Conservation (phyloP, 139 green algal genomes). For the Edaphochlamys debaryana region DNA sequence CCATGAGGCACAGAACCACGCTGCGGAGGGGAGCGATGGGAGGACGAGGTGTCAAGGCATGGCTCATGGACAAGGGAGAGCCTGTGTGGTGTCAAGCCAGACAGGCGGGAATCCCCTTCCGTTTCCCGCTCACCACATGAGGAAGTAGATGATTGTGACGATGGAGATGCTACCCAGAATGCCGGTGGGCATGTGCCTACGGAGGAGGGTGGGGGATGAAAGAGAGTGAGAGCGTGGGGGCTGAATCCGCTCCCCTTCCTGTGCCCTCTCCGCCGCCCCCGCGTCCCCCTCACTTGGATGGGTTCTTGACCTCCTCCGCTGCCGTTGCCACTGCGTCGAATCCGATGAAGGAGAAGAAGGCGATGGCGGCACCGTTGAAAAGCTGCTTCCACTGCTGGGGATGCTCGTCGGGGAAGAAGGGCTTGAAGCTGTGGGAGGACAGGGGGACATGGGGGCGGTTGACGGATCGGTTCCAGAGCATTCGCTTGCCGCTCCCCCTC, state of each 20-base stretch:
- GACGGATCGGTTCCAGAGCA: too few relatives aligned
- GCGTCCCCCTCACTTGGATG: neutral
- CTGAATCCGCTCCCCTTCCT: too few relatives aligned
- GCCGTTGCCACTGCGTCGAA: constrained; percentile 74
- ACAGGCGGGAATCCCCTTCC: too few relatives aligned
- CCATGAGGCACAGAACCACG: constrained; percentile 41
- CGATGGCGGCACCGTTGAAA: constrained; percentile 68
- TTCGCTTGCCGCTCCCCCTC: too few relatives aligned
- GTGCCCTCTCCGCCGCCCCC: too few relatives aligned
- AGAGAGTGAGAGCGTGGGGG: too few relatives aligned
- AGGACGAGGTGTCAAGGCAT: too few relatives aligned
- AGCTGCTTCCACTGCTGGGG: constrained; percentile 30
- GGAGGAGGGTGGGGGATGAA: too few relatives aligned
- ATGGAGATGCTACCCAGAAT: constrained; percentile 65
- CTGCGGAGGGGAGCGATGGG: too few relatives aligned
- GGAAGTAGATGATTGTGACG: constrained; percentile 74
- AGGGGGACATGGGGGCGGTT: too few relatives aligned
- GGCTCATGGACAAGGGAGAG: too few relatives aligned
- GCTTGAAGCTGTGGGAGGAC: constrained; percentile 21
- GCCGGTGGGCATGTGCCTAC: constrained; percentile 61
- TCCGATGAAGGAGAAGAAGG: constrained; percentile 67
- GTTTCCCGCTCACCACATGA: constrained; percentile 61
- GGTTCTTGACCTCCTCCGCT: constrained; percentile 70
- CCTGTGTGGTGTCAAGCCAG: too few relatives aligned
- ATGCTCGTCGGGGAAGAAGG: constrained; percentile 21